These are phyloP conservation scores for Clarireedia homoeocarpa DNA, from an alignment of 2,329 filamentous ascomycete species.

Conservation along the genomic window DNA sequence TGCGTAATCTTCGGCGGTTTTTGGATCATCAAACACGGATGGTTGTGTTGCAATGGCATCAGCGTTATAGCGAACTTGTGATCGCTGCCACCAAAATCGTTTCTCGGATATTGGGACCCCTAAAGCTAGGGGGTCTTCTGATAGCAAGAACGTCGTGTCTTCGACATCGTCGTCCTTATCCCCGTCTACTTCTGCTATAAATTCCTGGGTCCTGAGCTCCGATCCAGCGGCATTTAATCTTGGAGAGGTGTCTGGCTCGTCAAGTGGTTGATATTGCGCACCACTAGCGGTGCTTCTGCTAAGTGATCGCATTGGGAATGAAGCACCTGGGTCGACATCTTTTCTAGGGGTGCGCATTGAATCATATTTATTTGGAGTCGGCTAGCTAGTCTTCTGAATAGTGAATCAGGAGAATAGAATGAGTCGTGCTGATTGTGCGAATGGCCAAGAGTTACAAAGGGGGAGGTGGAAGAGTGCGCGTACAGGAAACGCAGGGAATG, in stretches of 20 bases:
- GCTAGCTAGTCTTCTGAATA: not conserved
- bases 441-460: not conserved
- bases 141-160: conserved; percentile 1
- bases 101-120: conserved; percentile 14
- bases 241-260: conserved; percentile 2
- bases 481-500: not conserved
- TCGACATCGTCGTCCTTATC: conserved; percentile 10
- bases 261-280: not conserved
- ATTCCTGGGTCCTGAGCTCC: conserved; percentile 23
- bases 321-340: not conserved
- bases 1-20: conserved; percentile 16
- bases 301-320: not conserved
- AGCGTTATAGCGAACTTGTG: conserved; percentile 15
- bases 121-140: conserved; percentile 7
- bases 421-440: not conserved
- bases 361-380: not conserved
- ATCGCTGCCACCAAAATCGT: conserved; percentile 22
- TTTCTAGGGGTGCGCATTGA: not conserved
- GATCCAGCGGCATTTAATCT: conserved; percentile 43
- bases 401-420: not conserved
- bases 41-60: conserved; percentile 21
- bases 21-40: conserved; percentile 22
- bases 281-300: not conserved
- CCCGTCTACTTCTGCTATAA: not conserved
- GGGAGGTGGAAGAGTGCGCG: not conserved